These are phyloP conservation scores for Penicillium sp. DNA, from an alignment of 2,329 filamentous ascomycete genomes.

Conservation along the genomic window DNA sequence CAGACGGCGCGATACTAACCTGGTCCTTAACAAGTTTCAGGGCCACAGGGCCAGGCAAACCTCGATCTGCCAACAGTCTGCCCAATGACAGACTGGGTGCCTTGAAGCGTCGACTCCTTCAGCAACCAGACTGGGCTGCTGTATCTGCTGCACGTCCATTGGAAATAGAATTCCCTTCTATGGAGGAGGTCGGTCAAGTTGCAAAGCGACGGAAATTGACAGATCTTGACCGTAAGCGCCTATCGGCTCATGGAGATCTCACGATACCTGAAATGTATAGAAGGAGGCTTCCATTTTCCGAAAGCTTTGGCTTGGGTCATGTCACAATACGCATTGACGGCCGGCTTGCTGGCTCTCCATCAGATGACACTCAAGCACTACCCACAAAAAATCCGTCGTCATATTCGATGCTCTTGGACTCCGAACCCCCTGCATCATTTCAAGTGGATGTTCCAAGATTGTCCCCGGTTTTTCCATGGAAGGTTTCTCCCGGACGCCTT, in stretches of 20 bases:
- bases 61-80: not conserved
- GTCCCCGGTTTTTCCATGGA: not conserved
- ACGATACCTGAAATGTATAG: not conserved
- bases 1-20: not conserved
- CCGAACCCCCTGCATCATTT: not conserved
- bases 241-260: slow-evolving; percentile 10
- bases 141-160: slow-evolving; percentile 36
- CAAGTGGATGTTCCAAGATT: not conserved
- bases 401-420: slow-evolving; percentile 37
- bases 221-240: slow-evolving; percentile 28
- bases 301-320: slow-evolving; percentile 10
- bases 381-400: slow-evolving; percentile 22
- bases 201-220: slow-evolving; percentile 38
- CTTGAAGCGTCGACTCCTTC: slow-evolving; percentile 35
- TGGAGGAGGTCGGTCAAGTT: slow-evolving; percentile 32
- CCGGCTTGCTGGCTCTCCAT: slow-evolving; percentile 12
- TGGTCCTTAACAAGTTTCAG: not conserved
- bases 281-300: not conserved
- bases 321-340: slow-evolving; percentile 27
- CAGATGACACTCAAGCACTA: not conserved
- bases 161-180: slow-evolving; percentile 29
- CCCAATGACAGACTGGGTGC: slow-evolving; percentile 16
- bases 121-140: slow-evolving; percentile 39
- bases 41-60: not conserved
- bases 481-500: not conserved